A percentile compares a stretch with the other conserved stretches of the same genome.
phyloP scores from a whole-genome alignment of 345 rosid genomes.

The Aquilaria malaccensis region DNA sequence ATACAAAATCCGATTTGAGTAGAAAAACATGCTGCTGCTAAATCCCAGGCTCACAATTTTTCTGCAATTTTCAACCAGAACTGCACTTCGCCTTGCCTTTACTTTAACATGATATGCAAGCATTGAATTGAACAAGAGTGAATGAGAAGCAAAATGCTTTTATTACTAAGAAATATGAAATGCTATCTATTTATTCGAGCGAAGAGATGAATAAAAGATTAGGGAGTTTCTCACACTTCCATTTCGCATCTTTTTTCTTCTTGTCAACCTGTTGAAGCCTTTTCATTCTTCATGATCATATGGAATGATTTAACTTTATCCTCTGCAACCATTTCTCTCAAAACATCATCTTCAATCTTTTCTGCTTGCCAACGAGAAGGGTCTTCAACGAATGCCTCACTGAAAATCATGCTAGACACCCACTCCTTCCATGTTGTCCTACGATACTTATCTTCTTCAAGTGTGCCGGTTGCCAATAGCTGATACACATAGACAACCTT shows the following conservation, averaged over 20 bases:
- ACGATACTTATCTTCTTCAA: slow-evolving; percentile 82
- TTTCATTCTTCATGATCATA: slow-evolving; percentile 96
- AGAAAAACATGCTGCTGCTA: too few relatives aligned
- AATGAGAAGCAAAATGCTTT: slow-evolving; percentile 13
- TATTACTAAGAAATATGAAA: background rate
- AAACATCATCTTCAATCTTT: slow-evolving; percentile 81
- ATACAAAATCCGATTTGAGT: too few relatives aligned
- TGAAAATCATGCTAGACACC: slow-evolving; percentile 94
- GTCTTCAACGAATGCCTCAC: slow-evolving; percentile 87
- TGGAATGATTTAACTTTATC: slow-evolving; percentile 83
- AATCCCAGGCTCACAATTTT: too few relatives aligned
- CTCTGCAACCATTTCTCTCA: slow-evolving; percentile 82
- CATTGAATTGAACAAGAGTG: background rate
- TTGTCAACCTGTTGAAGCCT: slow-evolving; percentile 69
- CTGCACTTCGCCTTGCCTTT: background rate
- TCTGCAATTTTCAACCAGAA: too few relatives aligned
- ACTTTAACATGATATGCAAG: background rate
- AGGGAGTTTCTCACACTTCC: slow-evolving; percentile 5
- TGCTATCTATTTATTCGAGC: slow-evolving; percentile 9
- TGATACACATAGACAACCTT: slow-evolving; percentile 90
- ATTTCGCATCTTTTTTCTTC: slow-evolving; percentile 10
- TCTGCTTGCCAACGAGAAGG: slow-evolving; percentile 88
- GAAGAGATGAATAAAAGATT: background rate
- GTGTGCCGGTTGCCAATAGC: slow-evolving; percentile 67
- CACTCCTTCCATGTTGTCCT: slow-evolving; percentile 98